phyloP scores from a whole-genome alignment of 768 basidiomycete genomes.

The Leccinum fibrillosum region DNA sequence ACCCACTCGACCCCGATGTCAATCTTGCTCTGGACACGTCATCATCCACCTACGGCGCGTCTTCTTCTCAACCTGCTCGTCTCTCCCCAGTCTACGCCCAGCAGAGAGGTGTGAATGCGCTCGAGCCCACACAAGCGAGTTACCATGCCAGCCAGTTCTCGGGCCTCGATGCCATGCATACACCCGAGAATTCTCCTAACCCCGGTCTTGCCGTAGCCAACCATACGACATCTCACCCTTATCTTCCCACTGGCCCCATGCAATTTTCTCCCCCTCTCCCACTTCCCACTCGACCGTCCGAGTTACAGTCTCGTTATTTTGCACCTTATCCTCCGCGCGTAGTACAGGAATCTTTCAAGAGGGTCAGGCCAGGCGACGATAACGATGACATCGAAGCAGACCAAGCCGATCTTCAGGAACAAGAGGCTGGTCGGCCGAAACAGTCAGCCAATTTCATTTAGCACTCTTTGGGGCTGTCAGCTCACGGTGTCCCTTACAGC shows the following conservation, averaged over 20 bases:
- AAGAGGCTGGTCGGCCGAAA: constrained; percentile 19
- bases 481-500: constrained; percentile 22
- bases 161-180: constrained; percentile 2
- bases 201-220: constrained; percentile 1
- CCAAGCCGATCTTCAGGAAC: constrained; percentile 21
- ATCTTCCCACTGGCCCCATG: constrained; percentile 26
- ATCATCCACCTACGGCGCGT: constrained; percentile 9
- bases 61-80: constrained; percentile 7
- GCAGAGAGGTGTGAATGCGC: background rate
- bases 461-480: background rate
- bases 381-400: constrained; percentile 15
- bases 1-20: constrained; percentile 3
- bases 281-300: constrained; percentile 28
- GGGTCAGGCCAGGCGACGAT: constrained; percentile 20
- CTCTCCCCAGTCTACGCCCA: constrained; percentile 16
- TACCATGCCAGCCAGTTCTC: constrained; percentile 17
- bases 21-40: constrained; percentile 14
- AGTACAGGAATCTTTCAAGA: constrained; percentile 14
- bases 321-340: background rate
- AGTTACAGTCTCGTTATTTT: constrained; percentile 28
- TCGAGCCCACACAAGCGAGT: constrained; percentile 11
- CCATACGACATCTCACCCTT: constrained; percentile 13
- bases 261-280: constrained; percentile 29
- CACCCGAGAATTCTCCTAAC: constrained; percentile 13
- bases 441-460: constrained; percentile 13